phyloP scores from a whole-genome alignment of 2,329 filamentous ascomycete species.

The Purpureocillium takamizusanense region DNA sequence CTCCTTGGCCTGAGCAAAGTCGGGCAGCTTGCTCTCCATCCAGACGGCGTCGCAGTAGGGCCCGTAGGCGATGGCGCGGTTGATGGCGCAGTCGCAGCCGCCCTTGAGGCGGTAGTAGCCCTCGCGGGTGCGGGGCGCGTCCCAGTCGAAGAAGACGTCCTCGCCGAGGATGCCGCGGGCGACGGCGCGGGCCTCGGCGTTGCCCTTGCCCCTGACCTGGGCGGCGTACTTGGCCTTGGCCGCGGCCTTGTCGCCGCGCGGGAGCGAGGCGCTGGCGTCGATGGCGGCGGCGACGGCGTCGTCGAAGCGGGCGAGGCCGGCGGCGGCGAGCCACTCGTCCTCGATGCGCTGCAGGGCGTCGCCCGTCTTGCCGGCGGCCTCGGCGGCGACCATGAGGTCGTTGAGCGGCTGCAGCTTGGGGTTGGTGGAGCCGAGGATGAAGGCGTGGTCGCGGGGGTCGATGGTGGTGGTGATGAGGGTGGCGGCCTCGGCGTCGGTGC shows the following conservation, averaged over 20 bases:
- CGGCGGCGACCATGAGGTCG: conserved; percentile 84
- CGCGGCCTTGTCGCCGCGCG: conserved; percentile 59
- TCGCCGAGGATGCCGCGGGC: conserved; percentile 72
- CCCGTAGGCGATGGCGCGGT: conserved; percentile 83
- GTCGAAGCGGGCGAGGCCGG: conserved; percentile 78
- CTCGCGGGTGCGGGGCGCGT: conserved; percentile 83
- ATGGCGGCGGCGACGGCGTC: conserved; percentile 82
- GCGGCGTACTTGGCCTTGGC: conserved; percentile 59
- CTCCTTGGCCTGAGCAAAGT: conserved; percentile 82
- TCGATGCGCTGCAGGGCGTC: conserved; percentile 81
- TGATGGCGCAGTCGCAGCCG: conserved; percentile 83
- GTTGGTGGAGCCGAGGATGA: conserved; percentile 87
- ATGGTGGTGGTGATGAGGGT: conserved; percentile 96
- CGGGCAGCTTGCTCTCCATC: conserved; percentile 98
- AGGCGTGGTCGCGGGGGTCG: conserved; percentile 88
- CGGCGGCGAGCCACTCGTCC: conserved; percentile 74
- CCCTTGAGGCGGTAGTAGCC: conserved; percentile 92
- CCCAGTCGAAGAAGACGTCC: conserved; percentile 92
- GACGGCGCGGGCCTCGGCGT: conserved; percentile 69
- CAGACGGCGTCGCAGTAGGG: conserved; percentile 94
- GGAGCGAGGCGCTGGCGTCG: conserved; percentile 46
- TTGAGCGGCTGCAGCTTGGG: conserved; percentile 72
- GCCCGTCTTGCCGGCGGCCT: conserved; percentile 72
- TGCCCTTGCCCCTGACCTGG: conserved; percentile 73
- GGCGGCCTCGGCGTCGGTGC: conserved; percentile 94